phyloP scores from a whole-genome alignment of 768 basidiomycete species.

The Chalciporus piperatus region DNA sequence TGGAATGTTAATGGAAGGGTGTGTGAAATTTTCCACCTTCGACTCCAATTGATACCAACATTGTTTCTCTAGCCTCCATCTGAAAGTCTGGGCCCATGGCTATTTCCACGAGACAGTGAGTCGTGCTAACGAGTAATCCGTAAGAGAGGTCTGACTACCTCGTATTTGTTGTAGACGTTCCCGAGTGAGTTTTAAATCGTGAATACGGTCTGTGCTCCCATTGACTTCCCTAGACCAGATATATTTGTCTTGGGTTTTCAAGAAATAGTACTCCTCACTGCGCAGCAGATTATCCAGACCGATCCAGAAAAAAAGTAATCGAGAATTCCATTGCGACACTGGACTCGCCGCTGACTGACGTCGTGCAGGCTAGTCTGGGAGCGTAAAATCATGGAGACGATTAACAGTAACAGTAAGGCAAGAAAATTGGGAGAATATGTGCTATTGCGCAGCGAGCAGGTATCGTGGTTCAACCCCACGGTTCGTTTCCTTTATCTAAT shows the following conservation, averaged over 20 bases:
- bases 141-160: background rate
- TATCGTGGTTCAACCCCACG: constrained; percentile 21
- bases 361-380: constrained; percentile 82
- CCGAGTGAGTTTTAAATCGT: constrained; percentile 11
- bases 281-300: constrained; percentile 93
- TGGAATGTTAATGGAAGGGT: constrained; percentile 97
- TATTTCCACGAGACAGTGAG: constrained; percentile 82
- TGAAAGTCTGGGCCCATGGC: constrained; percentile 85
- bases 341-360: background rate
- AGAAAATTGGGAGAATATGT: constrained; percentile 74
- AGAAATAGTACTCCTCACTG: constrained; percentile 97
- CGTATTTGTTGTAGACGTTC: constrained; percentile 11
- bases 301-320: constrained; percentile 91
- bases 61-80: constrained; percentile 53
- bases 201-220: constrained; percentile 25
- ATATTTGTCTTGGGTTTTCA: constrained; percentile 91
- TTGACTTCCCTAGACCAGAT: constrained; percentile 59
- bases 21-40: constrained; percentile 20
- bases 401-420: constrained; percentile 66
- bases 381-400: constrained; percentile 69
- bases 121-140: constrained; percentile 7
- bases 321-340: background rate
- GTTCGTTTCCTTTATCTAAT: constrained; percentile 1
- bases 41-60: constrained; percentile 8
- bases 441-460: constrained; percentile 90